These are phyloP conservation scores for Scheffersomyces titani DNA, from an alignment of 1,139 yeast genomes.

Conservation along the genomic window DNA sequence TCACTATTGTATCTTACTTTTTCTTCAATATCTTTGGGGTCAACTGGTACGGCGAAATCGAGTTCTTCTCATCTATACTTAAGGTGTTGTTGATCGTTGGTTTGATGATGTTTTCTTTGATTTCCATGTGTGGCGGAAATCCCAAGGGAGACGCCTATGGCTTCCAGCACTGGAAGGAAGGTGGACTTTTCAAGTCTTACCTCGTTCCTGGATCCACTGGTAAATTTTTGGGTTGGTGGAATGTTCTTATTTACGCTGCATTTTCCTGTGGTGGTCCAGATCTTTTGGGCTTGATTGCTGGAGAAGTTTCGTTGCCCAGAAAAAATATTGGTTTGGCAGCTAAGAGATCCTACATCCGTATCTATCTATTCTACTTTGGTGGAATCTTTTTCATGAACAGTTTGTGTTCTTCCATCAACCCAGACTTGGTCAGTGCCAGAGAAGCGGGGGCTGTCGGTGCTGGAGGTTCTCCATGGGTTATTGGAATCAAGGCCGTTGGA, in stretches of 20 bases:
- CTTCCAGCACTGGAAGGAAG: conserved; percentile 34
- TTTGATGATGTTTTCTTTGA: conserved; percentile 38
- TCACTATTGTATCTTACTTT: conserved; percentile 28
- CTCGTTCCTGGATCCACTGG: conserved; percentile 36
- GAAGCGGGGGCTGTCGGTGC: conserved; percentile 29
- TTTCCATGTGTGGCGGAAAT: conserved; percentile 18
- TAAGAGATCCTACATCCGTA: conserved; percentile 34
- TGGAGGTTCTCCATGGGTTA: conserved; percentile 43
- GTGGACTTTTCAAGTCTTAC: conserved; percentile 35
- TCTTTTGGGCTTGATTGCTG: conserved; percentile 33
- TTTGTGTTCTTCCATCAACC: conserved; percentile 36
- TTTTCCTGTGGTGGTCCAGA: conserved; percentile 49
- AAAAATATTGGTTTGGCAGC: conserved; percentile 35
- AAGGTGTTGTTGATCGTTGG: conserved; percentile 42
- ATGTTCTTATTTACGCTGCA: conserved; percentile 37
- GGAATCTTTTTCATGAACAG: conserved; percentile 40
- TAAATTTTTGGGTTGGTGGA: conserved; percentile 37
- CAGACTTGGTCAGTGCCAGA: conserved; percentile 25
- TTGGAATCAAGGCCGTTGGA: conserved; percentile 38
- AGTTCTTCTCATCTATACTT: conserved; percentile 36
- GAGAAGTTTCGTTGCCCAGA: conserved; percentile 36
- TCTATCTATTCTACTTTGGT: conserved; percentile 37
- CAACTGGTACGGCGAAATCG: conserved; percentile 43
- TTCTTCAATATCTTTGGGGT: conserved; percentile 37
- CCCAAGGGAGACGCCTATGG: conserved; percentile 35